Conservation (phyloP, 2,329 filamentous ascomycete genomes). For the Ceratocystis harringtonii region DNA sequence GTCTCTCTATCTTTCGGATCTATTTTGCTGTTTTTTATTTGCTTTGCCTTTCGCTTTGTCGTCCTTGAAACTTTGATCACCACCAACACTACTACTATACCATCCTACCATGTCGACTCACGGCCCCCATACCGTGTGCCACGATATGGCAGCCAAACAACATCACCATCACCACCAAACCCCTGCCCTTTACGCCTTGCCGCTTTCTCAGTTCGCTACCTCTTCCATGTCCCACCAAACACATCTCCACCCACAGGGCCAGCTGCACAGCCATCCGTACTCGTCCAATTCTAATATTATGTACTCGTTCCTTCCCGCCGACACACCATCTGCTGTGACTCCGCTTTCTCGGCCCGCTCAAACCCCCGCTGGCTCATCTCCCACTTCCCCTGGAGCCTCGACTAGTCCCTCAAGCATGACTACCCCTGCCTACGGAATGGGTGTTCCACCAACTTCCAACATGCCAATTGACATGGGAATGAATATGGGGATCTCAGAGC, state of each 20-base stretch:
- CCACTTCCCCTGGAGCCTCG: background rate
- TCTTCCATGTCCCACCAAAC: background rate
- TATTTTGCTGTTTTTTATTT: background rate
- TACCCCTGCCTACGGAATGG: background rate
- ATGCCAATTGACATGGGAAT: slow-evolving; percentile 9
- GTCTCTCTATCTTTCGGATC: background rate
- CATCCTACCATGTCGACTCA: slow-evolving; percentile 4
- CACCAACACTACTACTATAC: background rate
- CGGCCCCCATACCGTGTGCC: slow-evolving; percentile 4
- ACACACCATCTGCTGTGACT: background rate
- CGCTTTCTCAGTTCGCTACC: background rate
- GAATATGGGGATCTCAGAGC: background rate
- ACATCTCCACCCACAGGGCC: slow-evolving; percentile 2
- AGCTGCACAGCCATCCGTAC: background rate
- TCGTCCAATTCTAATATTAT: slow-evolving; percentile 11
- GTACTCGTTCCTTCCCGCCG: slow-evolving; percentile 13
- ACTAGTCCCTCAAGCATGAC: background rate
- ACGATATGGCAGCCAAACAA: slow-evolving; percentile 9
- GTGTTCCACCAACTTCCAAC: background rate
- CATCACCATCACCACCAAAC: slow-evolving; percentile 4
- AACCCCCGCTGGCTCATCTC: background rate
- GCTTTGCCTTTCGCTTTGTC: background rate
- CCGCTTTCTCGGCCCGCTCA: background rate
- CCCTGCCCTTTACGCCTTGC: slow-evolving; percentile 4
- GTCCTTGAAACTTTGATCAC: background rate